Percentiles rank a stretch among this genome's conserved stretches.
phyloP scores from a whole-genome alignment of 2,329 filamentous ascomycete species.

The Dactylellina cionopaga region DNA sequence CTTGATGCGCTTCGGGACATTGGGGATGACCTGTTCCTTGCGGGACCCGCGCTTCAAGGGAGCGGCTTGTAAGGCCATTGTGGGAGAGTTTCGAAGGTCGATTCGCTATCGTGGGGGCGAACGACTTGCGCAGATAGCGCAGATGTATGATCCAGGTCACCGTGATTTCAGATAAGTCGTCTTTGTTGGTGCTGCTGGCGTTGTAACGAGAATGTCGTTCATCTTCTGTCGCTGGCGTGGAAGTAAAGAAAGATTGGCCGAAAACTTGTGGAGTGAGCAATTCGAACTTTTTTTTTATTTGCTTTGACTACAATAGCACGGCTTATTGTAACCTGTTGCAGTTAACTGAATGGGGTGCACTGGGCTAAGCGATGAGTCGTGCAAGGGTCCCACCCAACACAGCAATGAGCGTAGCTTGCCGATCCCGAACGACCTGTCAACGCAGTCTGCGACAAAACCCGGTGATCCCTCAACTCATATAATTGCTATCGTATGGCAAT shows the following conservation, averaged over 20 bases:
- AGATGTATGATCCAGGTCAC: slow-evolving; percentile 23
- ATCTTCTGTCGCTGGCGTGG: slow-evolving; percentile 30
- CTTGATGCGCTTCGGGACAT: slow-evolving; percentile 88
- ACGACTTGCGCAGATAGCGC: neutral
- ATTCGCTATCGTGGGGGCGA: neutral
- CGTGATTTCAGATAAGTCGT: slow-evolving; percentile 13
- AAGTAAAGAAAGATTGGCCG: neutral
- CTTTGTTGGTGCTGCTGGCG: slow-evolving; percentile 10
- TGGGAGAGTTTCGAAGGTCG: neutral
- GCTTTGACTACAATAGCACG: too few relatives aligned
- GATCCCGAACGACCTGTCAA: slow-evolving; percentile 10
- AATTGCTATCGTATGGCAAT: too few relatives aligned
- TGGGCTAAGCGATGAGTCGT: slow-evolving; percentile 27
- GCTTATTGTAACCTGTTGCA: too few relatives aligned
- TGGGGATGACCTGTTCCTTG: slow-evolving; percentile 91
- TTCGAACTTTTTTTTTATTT: slow-evolving; percentile 20
- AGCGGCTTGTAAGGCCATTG: slow-evolving; percentile 46
- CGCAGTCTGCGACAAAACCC: slow-evolving; percentile 8
- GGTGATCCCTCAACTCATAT: too few relatives aligned
- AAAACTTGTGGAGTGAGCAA: slow-evolving; percentile 33
- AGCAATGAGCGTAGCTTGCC: neutral
- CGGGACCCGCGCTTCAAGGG: slow-evolving; percentile 59
- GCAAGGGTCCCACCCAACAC: slow-evolving; percentile 9
- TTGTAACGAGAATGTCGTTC: slow-evolving; percentile 10
- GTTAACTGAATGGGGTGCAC: too few relatives aligned